These are phyloP conservation scores for Monosporascus sp. DNA, from an alignment of 2,329 filamentous ascomycete genomes.

Conservation along the genomic window DNA sequence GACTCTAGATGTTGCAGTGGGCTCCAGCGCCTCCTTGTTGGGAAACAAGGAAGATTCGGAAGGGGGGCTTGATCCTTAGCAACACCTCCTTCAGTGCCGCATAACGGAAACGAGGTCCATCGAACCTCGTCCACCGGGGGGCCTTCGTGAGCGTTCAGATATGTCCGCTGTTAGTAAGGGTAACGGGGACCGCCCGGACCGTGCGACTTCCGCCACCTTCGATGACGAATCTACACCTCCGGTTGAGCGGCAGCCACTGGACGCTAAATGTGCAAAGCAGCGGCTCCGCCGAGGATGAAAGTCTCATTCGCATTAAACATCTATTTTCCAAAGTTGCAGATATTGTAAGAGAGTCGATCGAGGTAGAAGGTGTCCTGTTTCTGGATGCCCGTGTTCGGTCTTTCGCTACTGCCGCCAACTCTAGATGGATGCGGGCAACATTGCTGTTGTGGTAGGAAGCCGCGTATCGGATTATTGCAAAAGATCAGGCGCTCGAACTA, in stretches of 20 bases:
- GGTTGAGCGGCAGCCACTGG: background rate
- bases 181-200: too few species aligned
- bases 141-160: background rate
- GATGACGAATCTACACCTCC: too few species aligned
- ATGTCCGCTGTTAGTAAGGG: background rate
- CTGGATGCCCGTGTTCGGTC: slow-evolving; percentile 23
- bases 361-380: slow-evolving; percentile 28
- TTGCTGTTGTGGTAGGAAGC: too few species aligned
- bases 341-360: slow-evolving; percentile 36
- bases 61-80: slow-evolving; percentile 13
- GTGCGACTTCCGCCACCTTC: too few species aligned
- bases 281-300: slow-evolving; percentile 2
- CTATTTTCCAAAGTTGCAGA: slow-evolving; percentile 37
- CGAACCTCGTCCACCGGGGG: too few species aligned
- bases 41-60: slow-evolving; percentile 11
- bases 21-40: slow-evolving; percentile 8
- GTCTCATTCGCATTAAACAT: slow-evolving; percentile 3
- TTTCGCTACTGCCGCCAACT: slow-evolving; percentile 6
- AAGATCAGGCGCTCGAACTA: too few species aligned
- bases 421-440: background rate
- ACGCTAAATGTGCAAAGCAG: background rate
- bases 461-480: too few species aligned
- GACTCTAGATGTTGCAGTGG: background rate
- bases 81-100: slow-evolving; percentile 4
- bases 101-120: background rate